phyloP scores from a whole-genome alignment of 257 asterid species.

The Penstemon davidsonii region DNA sequence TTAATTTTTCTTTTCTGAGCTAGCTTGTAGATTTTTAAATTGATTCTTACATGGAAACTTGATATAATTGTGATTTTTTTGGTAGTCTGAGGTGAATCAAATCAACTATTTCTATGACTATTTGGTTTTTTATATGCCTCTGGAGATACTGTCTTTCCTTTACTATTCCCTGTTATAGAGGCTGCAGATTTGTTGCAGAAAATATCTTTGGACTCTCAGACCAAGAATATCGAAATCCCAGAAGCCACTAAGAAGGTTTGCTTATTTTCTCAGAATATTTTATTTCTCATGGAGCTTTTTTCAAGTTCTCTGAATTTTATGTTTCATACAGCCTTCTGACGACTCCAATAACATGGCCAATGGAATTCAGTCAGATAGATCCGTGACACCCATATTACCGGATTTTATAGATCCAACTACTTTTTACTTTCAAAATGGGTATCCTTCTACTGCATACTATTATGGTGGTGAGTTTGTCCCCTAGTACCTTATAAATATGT shows the following conservation, averaged over 20 bases:
- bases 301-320: background rate
- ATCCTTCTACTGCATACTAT: constrained; percentile 45
- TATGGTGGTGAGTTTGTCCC: constrained; percentile 30
- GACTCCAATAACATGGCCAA: constrained; percentile 36
- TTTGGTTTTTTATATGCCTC: too few species aligned
- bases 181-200: constrained; percentile 65
- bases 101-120: too few species aligned
- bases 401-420: constrained; percentile 51
- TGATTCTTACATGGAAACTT: background rate
- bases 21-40: background rate
- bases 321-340: constrained; percentile 41
- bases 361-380: constrained; percentile 47
- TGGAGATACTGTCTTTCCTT: constrained; percentile 43
- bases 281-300: background rate
- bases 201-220: constrained; percentile 55
- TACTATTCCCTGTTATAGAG: constrained; percentile 41
- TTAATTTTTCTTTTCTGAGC: background rate
- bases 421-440: constrained; percentile 50
- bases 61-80: background rate
- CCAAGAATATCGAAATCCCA: constrained; percentile 42
- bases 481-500: too few species aligned
- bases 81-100: too few species aligned
- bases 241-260: constrained; percentile 55
- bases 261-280: background rate
- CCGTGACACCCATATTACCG: constrained; percentile 45